phyloP scores from a whole-genome alignment of 2,329 filamentous ascomycete species.

The Colletotrichum tropicale region DNA sequence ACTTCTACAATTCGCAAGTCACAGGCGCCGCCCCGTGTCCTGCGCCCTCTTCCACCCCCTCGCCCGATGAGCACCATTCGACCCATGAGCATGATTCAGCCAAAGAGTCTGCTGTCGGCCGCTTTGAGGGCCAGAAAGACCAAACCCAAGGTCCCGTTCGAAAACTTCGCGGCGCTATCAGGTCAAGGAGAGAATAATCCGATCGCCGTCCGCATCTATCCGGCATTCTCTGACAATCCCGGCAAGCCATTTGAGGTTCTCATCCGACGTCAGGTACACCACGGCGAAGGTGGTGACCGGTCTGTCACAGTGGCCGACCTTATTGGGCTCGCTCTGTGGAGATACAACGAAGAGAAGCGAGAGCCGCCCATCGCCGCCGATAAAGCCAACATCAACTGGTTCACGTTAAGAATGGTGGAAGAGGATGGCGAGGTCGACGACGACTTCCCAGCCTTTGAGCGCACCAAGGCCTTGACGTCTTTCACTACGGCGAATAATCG shows the following conservation, averaged over 20 bases:
- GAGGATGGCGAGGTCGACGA: slow-evolving; percentile 85
- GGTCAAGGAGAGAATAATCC: slow-evolving; percentile 81
- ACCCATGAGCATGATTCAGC: slow-evolving; percentile 70
- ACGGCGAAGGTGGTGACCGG: slow-evolving; percentile 65
- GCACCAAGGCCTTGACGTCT: slow-evolving; percentile 74
- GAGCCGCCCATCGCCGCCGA: slow-evolving; percentile 68
- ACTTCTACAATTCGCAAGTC: slow-evolving; percentile 69
- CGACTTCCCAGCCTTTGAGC: slow-evolving; percentile 80
- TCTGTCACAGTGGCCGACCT: slow-evolving; percentile 77
- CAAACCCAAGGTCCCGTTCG: slow-evolving; percentile 73
- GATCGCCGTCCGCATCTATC: slow-evolving; percentile 78
- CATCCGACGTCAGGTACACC: slow-evolving; percentile 71
- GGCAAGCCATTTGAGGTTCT: slow-evolving; percentile 73
- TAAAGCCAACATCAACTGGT: slow-evolving; percentile 80
- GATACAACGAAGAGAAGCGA: slow-evolving; percentile 77
- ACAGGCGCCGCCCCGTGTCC: slow-evolving; percentile 59
- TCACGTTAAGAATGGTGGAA: slow-evolving; percentile 83
- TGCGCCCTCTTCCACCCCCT: slow-evolving; percentile 73
- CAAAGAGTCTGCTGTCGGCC: slow-evolving; percentile 73
- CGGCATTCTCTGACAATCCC: slow-evolving; percentile 69
- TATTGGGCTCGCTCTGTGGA: slow-evolving; percentile 80
- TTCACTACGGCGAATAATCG: slow-evolving; percentile 84
- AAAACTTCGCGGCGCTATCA: slow-evolving; percentile 76
- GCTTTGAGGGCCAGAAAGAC: slow-evolving; percentile 75
- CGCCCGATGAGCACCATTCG: slow-evolving; percentile 68